Percentiles rank a stretch among this genome's conserved stretches.
Evolutionary conservation across 2,329 filamentous ascomycete species (phyloP).

Genomic region (Pseudogymnoascus verrucosus): DNA sequence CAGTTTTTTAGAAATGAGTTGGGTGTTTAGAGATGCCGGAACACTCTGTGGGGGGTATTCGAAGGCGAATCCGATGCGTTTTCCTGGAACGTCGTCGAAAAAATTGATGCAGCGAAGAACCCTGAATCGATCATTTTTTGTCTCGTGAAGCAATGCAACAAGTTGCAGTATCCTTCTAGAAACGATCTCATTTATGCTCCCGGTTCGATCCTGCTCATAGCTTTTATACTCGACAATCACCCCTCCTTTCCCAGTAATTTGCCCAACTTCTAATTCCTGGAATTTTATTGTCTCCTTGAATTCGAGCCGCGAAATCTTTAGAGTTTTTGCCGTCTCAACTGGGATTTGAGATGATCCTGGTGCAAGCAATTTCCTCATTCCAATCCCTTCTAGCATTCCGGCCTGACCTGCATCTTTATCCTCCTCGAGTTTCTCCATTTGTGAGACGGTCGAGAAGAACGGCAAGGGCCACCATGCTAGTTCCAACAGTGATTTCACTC

Average conservation of each 20-base stretch:
- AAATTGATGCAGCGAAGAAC: background rate
- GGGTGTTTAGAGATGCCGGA: background rate
- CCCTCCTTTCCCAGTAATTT: background rate
- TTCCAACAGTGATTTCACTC: background rate
- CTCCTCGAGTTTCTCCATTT: conserved; percentile 1
- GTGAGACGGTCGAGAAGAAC: background rate
- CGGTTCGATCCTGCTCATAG: background rate
- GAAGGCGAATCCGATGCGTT: background rate
- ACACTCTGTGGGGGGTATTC: background rate
- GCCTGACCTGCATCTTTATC: background rate
- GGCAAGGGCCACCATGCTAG: background rate
- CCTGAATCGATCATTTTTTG: background rate
- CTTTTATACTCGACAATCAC: background rate
- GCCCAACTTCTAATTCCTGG: background rate
- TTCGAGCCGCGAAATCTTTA: background rate
- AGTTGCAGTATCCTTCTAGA: background rate
- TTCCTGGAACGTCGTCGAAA: background rate
- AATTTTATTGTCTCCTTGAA: background rate
- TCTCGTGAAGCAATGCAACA: conserved; percentile 1
- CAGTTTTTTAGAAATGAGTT: background rate
- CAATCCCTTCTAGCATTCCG: background rate
- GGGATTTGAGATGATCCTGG: background rate
- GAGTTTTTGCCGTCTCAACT: background rate
- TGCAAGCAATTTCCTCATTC: background rate
- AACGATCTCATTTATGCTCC: background rate